Base-by-base conservation (phyloP, 257 asterid species). In the Penstemon davidsonii region DNA sequence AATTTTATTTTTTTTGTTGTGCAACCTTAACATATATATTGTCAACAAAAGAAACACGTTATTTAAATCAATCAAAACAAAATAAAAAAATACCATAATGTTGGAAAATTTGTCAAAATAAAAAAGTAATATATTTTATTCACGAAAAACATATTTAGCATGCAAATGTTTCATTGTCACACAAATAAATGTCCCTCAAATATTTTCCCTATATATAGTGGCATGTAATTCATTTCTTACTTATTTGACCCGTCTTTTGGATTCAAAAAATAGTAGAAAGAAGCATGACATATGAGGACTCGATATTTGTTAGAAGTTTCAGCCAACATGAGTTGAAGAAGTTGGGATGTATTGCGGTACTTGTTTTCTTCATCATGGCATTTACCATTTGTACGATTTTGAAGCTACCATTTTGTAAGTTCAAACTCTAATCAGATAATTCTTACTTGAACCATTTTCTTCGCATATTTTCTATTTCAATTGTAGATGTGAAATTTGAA, bases 391-490 rank as follows among this genome's bases (percentile, higher is more conserved):
- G 74, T 66, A 33, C 33, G 41, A 68, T 73, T 5, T 69, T 76
- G 78, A 79, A 43, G 61, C 75, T 75, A 13, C 76, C 76, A n/a
- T 4, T 69, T 13, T 56, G 80, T 82, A 71, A 79, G 86, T 72
- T n/a, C n/a, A 3, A 18, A 54, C 19, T 18, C 45, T 25, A 11
- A 7, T 11, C 5, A 15, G 0, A 49, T 33, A 19, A 25, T 55
- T 55, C 15, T 4, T 9, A 19, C 25, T 6, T 55, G 25, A 55
- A 40, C 19, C 8, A 38, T 25, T 57, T 41, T 67, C 37, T 64
- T 4, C 46, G 9, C 43, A 6, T 43, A 61, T 4, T 7, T 4
- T 39, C 11, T n/a, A 4, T 19, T 55, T 10, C 2, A 25, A 4
- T 11, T 5, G 13, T 11, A 59, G 2, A 6, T 55, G 19, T 25